Evolutionary conservation across 1,139 yeast genomes (phyloP).

Genomic region (Diutina catenulata): DNA sequence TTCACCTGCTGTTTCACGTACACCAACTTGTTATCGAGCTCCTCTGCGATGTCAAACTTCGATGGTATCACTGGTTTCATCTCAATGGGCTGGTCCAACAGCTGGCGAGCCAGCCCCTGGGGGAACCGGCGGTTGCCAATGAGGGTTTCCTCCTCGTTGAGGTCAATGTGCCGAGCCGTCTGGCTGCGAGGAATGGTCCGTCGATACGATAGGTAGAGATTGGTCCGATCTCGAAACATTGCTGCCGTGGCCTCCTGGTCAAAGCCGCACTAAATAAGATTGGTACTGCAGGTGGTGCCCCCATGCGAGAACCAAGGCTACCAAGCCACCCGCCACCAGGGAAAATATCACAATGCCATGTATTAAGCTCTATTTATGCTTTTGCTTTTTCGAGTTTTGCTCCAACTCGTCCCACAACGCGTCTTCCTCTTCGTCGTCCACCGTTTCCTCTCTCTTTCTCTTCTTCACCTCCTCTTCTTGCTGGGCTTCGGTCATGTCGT

Average conservation of each 20-base stretch:
- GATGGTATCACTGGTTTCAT: slow-evolving; percentile 59
- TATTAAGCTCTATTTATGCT: not conserved
- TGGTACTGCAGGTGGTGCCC: too few relatives aligned
- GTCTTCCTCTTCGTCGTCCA: slow-evolving; percentile 19
- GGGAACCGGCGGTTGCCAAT: slow-evolving; percentile 15
- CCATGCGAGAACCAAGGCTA: too few relatives aligned
- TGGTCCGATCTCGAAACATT: slow-evolving; percentile 70
- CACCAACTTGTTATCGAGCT: slow-evolving; percentile 51
- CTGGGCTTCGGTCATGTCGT: slow-evolving; percentile 10
- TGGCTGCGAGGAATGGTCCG: slow-evolving; percentile 49
- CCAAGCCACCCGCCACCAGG: too few relatives aligned
- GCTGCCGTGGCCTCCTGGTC: not conserved
- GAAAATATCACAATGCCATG: too few relatives aligned
- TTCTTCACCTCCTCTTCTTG: slow-evolving; percentile 11
- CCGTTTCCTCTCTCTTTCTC: slow-evolving; percentile 14
- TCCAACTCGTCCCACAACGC: slow-evolving; percentile 31
- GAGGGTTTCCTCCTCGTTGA: slow-evolving; percentile 47
- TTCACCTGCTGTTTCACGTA: slow-evolving; percentile 39
- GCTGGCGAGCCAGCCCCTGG: slow-evolving; percentile 11
- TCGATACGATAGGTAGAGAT: slow-evolving; percentile 57
- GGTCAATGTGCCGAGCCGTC: slow-evolving; percentile 20
- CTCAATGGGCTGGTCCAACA: slow-evolving; percentile 19
- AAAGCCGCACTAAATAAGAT: too few relatives aligned
- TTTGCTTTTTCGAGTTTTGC: slow-evolving; percentile 7
- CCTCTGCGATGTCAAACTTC: slow-evolving; percentile 61